These are phyloP conservation scores for Calonectria pteridis DNA, from an alignment of 2,329 filamentous ascomycete species.

Conservation along the genomic window DNA sequence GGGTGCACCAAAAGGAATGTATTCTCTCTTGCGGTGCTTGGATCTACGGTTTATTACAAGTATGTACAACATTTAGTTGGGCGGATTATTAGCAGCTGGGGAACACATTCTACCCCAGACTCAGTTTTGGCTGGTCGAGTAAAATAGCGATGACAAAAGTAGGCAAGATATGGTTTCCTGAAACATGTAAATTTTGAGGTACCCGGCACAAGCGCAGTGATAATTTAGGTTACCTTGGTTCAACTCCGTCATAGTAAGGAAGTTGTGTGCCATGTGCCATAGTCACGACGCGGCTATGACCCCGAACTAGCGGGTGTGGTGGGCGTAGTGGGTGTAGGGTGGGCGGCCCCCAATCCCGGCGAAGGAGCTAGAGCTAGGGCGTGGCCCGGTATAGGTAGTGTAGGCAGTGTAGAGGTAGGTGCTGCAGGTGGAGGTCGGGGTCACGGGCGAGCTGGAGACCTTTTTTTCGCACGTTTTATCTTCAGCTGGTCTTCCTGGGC, in stretches of 20 bases:
- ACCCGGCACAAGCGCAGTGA: conserved; percentile 6
- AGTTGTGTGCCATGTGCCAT: conserved; percentile 16
- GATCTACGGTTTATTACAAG: neutral
- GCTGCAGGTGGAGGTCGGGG: neutral
- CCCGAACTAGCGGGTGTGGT: conserved; percentile 19
- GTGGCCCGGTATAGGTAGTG: neutral
- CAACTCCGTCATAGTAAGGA: neutral
- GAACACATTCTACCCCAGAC: neutral
- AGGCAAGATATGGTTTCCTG: neutral
- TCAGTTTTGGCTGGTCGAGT: neutral
- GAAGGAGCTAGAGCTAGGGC: neutral
- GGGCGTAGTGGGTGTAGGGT: neutral
- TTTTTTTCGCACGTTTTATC: neutral
- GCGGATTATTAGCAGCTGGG: neutral
- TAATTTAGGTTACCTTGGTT: conserved; percentile 9
- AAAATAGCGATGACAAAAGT: neutral
- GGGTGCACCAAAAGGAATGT: neutral
- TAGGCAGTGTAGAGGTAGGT: neutral
- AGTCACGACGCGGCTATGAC: conserved; percentile 21
- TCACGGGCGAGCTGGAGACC: neutral
- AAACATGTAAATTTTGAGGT: neutral
- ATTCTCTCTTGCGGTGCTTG: neutral
- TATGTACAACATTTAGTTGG: neutral
- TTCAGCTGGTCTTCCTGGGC: neutral
- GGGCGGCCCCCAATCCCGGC: neutral